Conservation (phyloP, 257 asterid genomes). For the Solanum dulcamara region DNA sequence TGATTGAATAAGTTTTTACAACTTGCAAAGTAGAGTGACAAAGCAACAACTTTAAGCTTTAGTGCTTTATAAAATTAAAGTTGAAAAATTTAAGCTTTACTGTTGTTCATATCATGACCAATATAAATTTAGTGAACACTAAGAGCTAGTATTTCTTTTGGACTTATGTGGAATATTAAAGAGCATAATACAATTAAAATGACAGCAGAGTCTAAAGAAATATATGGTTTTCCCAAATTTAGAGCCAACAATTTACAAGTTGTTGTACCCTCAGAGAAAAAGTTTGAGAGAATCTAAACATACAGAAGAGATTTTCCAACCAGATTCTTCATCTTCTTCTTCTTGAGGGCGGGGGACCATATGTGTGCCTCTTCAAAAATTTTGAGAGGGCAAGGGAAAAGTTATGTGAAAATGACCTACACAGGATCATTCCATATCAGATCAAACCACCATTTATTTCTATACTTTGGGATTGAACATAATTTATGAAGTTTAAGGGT, state of each 20-base stretch:
- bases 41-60: background rate
- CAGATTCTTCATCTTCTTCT: constrained; percentile 27
- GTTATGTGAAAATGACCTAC: constrained; percentile 22
- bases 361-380: constrained; percentile 18
- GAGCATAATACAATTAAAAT: background rate
- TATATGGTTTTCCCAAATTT: background rate
- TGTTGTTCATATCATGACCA: background rate
- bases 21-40: constrained; percentile 2
- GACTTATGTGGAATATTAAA: background rate
- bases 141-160: background rate
- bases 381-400: constrained; percentile 23
- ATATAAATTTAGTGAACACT: background rate
- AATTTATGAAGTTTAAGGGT: too few relatives aligned
- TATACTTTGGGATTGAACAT: too few relatives aligned
- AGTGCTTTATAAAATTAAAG: background rate
- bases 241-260: background rate
- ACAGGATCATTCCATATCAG: background rate
- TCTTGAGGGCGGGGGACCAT: constrained; percentile 22
- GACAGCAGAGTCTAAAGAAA: background rate
- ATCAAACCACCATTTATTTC: background rate
- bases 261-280: background rate
- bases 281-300: constrained; percentile 28
- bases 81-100: background rate
- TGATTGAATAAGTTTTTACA: background rate
- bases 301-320: too few relatives aligned